Evolutionary conservation across 345 rosid species (phyloP).

Genomic region (Dipteronia dyeriana): DNA sequence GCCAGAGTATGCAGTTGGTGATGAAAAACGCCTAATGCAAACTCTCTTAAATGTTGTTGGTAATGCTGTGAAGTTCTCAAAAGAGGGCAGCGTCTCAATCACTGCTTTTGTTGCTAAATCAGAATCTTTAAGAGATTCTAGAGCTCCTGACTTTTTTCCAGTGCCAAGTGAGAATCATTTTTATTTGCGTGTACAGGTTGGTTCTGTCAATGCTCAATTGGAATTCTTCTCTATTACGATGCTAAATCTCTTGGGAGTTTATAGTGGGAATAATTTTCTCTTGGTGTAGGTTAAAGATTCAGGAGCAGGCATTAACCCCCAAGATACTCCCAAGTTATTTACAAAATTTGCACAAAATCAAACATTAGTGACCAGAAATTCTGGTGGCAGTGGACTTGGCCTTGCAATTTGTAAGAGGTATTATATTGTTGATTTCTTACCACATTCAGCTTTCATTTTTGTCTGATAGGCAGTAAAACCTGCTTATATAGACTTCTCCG

Average conservation of each 20-base stretch:
- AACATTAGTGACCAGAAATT: slow-evolving; percentile 57
- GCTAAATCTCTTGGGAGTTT: slow-evolving; percentile 5
- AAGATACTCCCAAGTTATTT: slow-evolving; percentile 82
- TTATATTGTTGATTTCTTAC: background rate
- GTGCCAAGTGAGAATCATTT: slow-evolving; percentile 72
- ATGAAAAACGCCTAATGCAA: slow-evolving; percentile 92
- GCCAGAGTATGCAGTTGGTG: slow-evolving; percentile 84
- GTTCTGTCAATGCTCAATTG: slow-evolving; percentile 24
- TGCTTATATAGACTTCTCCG: background rate
- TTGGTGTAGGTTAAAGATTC: slow-evolving; percentile 81
- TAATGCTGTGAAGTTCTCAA: slow-evolving; percentile 95
- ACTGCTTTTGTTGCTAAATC: slow-evolving; percentile 76
- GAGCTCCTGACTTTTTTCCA: slow-evolving; percentile 66
- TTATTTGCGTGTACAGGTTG: slow-evolving; percentile 89
- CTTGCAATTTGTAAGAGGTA: slow-evolving; percentile 99
- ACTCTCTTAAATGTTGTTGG: slow-evolving; percentile 83
- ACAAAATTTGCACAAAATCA: slow-evolving; percentile 91
- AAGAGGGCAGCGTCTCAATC: slow-evolving; percentile 74
- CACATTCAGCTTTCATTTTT: background rate
- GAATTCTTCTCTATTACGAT: background rate
- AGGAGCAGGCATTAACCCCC: slow-evolving; percentile 82
- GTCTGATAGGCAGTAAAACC: background rate
- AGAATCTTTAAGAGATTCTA: slow-evolving; percentile 58
- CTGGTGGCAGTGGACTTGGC: slow-evolving; percentile 94
- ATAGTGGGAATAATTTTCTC: slow-evolving; percentile 13